Evolutionary conservation across 148 eudicot genomes (phyloP).

Genomic region (Rhododendron williamsianum): DNA sequence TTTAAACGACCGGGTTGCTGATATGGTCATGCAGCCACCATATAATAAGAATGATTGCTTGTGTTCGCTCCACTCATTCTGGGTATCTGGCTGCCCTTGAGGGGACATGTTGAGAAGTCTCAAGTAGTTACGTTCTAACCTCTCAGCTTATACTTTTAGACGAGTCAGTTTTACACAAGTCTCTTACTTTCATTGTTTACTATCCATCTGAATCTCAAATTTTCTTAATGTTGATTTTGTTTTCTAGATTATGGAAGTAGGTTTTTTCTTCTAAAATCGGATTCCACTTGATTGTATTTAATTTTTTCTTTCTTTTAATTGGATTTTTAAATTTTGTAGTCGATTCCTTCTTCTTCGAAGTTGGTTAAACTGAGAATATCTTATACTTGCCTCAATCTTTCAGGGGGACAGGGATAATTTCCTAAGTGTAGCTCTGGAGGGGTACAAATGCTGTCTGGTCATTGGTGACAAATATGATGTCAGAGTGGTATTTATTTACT

Average conservation of each 20-base stretch:
- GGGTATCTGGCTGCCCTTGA: background rate
- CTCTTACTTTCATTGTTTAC: constrained; percentile 2
- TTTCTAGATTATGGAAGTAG: background rate
- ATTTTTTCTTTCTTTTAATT: too few relatives aligned
- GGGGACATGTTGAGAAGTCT: background rate
- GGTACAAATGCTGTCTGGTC: constrained; percentile 79
- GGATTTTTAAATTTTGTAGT: too few relatives aligned
- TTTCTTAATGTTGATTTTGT: background rate
- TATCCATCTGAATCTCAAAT: background rate
- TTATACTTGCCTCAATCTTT: constrained; percentile 12
- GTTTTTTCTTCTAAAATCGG: too few relatives aligned
- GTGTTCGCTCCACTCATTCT: background rate
- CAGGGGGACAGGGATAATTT: constrained; percentile 95
- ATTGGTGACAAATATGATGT: constrained; percentile 95
- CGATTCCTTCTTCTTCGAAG: too few relatives aligned
- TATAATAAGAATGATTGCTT: background rate
- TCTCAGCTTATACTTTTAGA: background rate
- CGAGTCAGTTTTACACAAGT: background rate
- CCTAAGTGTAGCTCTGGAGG: constrained; percentile 72
- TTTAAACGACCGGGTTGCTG: background rate
- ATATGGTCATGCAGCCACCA: background rate
- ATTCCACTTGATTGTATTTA: too few relatives aligned
- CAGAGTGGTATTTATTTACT: constrained; percentile 59
- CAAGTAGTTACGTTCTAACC: background rate
- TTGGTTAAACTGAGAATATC: background rate